Evolutionary conservation across 2,329 filamentous ascomycete species (phyloP), one percentile per base, ranked within the genome.

Genomic region (Alternaria sp.): DNA sequence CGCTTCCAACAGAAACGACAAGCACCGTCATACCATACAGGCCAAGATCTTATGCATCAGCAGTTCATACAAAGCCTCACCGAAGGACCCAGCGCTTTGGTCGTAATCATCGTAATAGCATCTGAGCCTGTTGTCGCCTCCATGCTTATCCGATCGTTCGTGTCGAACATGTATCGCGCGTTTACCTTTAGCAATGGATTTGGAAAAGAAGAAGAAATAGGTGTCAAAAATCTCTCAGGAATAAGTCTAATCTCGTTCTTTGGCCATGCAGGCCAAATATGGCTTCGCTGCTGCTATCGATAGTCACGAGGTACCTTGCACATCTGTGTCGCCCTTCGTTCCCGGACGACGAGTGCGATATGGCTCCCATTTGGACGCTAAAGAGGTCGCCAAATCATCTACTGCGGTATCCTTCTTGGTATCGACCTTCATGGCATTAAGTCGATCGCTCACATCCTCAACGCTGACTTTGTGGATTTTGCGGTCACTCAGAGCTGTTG

Each of bases 1-100:
- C 12, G 46, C 18, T 49, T 22, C 1, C 14, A 25, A 18, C 30
- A 0, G 5, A 25, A 12, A 5, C 0, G 1, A 25, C 14, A 25
- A 14, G 7, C 4, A 3, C 36, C 12, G 8, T 1, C 4, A 20
- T 9, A 49, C 36, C 10, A 16, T 12, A 12, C 0, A 14, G 0
- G 20, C n/a, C 40, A 7, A 18, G 0, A 11, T 5, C 9, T 0
- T 0, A 5, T 43, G 8, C 4, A 14, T 11, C 12, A 16, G 10
- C 40, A 7, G 20, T 43, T 20, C 11, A 0, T 43, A 43, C 0
- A 5, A 0, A 18, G 22, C 9, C 18, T 14, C 2, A 0, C 22
- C 0, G 3, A 41, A 43, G 20, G 20, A 7, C 3, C 6, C 11
- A 22, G 11, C 0, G 11, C 18, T 43, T 14, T 18, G 4, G 1